A percentile compares a stretch with the other conserved stretches of the same genome.
Conservation (phyloP, 2,329 filamentous ascomycete genomes). For the Fusarium gaditjirri region DNA sequence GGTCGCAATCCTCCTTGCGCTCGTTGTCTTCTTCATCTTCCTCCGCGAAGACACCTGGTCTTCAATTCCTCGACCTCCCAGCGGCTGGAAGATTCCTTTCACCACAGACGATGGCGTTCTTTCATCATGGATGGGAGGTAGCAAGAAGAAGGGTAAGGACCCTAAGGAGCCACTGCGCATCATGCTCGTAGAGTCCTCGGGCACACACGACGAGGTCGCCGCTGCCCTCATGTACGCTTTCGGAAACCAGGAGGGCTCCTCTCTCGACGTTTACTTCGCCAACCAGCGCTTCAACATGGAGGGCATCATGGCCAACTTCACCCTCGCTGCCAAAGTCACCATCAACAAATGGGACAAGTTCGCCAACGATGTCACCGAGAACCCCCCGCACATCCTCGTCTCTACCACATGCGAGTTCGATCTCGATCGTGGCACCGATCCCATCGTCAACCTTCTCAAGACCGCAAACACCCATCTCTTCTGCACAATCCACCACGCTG, state of each 20-base stretch:
- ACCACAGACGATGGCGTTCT: constrained; percentile 40
- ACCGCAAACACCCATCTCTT: constrained; percentile 40
- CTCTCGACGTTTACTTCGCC: constrained; percentile 37
- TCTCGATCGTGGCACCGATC: constrained; percentile 22
- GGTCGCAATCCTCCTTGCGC: constrained; percentile 29
- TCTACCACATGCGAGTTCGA: constrained; percentile 47
- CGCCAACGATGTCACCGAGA: constrained; percentile 12
- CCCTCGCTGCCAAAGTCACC: constrained; percentile 33
- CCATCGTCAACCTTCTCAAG: constrained; percentile 37
- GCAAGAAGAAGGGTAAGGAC: constrained; percentile 13
- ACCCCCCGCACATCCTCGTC: constrained; percentile 42
- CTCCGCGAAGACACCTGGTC: constrained; percentile 36
- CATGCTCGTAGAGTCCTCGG: constrained; percentile 42
- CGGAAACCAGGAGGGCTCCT: constrained; percentile 34
- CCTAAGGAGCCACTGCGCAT: constrained; percentile 37
- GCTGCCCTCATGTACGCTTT: constrained; percentile 44
- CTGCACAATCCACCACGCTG: constrained; percentile 46
- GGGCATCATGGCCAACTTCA: constrained; percentile 43
- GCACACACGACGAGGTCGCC: constrained; percentile 45
- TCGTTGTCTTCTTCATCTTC: constrained; percentile 35
- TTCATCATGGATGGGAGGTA: constrained; percentile 33
- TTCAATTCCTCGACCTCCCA: constrained; percentile 33
- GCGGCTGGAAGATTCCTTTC: constrained; percentile 40
- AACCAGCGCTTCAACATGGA: constrained; percentile 44
- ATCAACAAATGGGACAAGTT: constrained; percentile 31